A percentile compares a stretch with the other conserved stretches of the same genome.
Evolutionary conservation across 441 rosid species (phyloP).

Genomic region (Syzygium malaccense): DNA sequence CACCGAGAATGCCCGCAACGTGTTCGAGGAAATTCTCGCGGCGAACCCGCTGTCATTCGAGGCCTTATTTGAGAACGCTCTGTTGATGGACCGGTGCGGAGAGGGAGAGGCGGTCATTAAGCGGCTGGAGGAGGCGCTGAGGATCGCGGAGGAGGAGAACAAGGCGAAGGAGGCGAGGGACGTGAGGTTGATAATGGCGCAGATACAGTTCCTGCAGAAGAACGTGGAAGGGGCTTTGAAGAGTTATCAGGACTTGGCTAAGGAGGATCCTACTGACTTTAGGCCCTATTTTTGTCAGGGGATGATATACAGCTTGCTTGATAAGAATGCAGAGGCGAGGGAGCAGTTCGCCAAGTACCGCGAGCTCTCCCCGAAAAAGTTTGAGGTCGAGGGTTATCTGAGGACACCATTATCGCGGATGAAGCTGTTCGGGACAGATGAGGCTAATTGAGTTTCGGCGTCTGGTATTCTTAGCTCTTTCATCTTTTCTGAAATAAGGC

Average conservation of each 20-base stretch:
- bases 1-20: conserved; percentile 46
- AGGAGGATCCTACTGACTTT: conserved; percentile 73
- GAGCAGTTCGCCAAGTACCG: conserved; percentile 74
- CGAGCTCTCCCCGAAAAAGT: conserved; percentile 64
- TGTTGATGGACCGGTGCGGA: conserved; percentile 76
- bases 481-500: neutral
- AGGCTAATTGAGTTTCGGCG: conserved; percentile 18
- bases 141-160: conserved; percentile 48
- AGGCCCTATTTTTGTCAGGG: conserved; percentile 82
- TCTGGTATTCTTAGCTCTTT: neutral
- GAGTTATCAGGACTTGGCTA: conserved; percentile 58
- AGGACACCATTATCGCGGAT: conserved; percentile 62
- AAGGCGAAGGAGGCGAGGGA: conserved; percentile 65
- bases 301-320: conserved; percentile 78
- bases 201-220: conserved; percentile 76
- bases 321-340: conserved; percentile 69
- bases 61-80: conserved; percentile 84
- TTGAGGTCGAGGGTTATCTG: conserved; percentile 75
- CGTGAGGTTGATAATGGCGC: conserved; percentile 84
- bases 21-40: conserved; percentile 81
- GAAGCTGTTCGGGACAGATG: conserved; percentile 65
- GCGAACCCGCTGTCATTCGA: conserved; percentile 68
- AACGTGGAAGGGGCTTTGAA: conserved; percentile 74
- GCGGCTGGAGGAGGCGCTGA: conserved; percentile 66
- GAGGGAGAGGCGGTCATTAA: conserved; percentile 63